A percentile compares a stretch with the other conserved stretches of the same genome.
Conservation (phyloP, 129 eudicot genomes). For the Artemisia tridentata region DNA sequence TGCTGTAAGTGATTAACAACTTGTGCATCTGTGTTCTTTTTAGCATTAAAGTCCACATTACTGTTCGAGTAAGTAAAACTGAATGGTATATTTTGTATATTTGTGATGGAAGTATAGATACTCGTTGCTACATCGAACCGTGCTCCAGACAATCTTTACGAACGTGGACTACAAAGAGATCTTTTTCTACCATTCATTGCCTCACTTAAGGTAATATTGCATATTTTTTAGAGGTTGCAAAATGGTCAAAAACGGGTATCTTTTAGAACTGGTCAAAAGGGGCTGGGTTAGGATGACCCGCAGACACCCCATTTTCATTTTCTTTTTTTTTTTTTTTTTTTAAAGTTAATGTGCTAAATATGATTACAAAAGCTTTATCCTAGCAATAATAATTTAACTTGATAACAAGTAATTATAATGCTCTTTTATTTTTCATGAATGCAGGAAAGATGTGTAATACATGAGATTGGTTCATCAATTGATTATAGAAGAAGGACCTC, state of each 20-base stretch:
- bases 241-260: not conserved
- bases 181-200: conserved; percentile 95
- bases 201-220: conserved; percentile 61
- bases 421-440: conserved; percentile 24
- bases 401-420: not conserved
- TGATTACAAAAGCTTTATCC: not conserved
- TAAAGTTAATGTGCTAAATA: not conserved
- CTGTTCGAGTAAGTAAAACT: conserved; percentile 9
- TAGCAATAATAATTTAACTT: no score
- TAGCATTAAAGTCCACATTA: not conserved
- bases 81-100: not conserved
- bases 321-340: no score
- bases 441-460: conserved; percentile 90
- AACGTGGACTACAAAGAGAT: conserved; percentile 93
- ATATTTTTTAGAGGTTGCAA: not conserved
- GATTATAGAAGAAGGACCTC: conserved; percentile 93
- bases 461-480: conserved; percentile 86
- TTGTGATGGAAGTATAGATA: conserved; percentile 58
- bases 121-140: conserved; percentile 97
- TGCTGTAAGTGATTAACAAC: conserved; percentile 52
- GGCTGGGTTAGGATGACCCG: not conserved
- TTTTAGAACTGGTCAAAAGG: not conserved
- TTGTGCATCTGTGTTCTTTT: not conserved
- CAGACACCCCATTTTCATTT: no score
- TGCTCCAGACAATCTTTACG: conserved; percentile 92